Evolutionary conservation across 257 asterid species (phyloP), one percentile per base, ranked within the genome.

Genomic region (Craterostigma plantagineum): DNA sequence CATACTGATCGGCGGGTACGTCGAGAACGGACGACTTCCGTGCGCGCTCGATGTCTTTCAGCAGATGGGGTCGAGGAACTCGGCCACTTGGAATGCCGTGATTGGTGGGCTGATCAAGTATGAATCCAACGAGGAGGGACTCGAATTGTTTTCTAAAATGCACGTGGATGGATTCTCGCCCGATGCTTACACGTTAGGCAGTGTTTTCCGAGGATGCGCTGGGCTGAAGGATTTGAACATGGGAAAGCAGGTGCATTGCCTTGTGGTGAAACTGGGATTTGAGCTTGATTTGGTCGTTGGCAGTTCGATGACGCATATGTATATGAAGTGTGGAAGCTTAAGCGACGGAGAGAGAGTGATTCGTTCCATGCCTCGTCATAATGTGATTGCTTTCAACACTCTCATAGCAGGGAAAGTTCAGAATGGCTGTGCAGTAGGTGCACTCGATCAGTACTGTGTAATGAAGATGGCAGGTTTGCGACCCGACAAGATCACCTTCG

Each of bases 21-120:
- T 79, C 7, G 85, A 71, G 38, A 55, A 45, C 14, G 92, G 79
- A 3, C 64, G 82, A 12, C 55, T 79, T 67, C 75, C 44, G 27
- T 13, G 55, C 14, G 90, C 97, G 0, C 16, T 55, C 38, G 60
- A 64, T 59, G 7, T 79, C 23, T 87, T 87, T 64, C 52, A 76
- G 11, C 65, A 64, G 56, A 82, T 87, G 97, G 61, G 50, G 35
- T 58, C 17, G 15, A 75, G 80, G 49, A 87, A 87, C 60, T 61
- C 76, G n/a, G 93, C 92, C 43, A 55, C 97, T 3, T 87, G 97
- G 97, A 87, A 87, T 33, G 95, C 95, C 0, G 60, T 87, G 55
- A 66, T 87, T 17, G 55, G 79, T 3, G 97, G 92, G 43, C 35
- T 72, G 68, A 67, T 78, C 55, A 70, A 68, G 47, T 64, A 51